Conservation (phyloP, 176 grass and related monocot genomes). For the Puccinellia tenuiflora region DNA sequence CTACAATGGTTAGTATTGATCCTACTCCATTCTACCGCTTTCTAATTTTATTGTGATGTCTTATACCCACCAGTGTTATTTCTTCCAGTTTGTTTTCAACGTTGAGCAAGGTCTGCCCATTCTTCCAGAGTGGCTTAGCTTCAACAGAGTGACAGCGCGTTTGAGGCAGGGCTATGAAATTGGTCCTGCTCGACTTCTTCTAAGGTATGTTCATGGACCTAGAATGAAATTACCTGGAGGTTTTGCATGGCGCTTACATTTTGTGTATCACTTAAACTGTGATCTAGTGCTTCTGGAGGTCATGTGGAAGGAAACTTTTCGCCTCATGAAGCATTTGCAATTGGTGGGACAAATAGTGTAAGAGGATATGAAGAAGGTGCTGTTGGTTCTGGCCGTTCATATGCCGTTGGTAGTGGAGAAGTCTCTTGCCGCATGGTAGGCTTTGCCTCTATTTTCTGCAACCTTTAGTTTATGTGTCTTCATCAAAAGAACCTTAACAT, state of each 20-base stretch:
- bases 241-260: background rate
- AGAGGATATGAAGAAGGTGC: slow-evolving; percentile 98
- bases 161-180: slow-evolving; percentile 74
- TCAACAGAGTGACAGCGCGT: slow-evolving; percentile 82
- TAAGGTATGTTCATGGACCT: slow-evolving; percentile 47
- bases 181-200: slow-evolving; percentile 73
- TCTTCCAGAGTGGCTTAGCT: slow-evolving; percentile 85
- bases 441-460: background rate
- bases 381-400: slow-evolving; percentile 75
- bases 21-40: background rate
- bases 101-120: slow-evolving; percentile 88
- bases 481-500: background rate
- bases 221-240: slow-evolving; percentile 1
- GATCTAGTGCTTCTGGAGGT: slow-evolving; percentile 81
- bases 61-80: slow-evolving; percentile 22
- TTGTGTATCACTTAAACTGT: slow-evolving; percentile 25
- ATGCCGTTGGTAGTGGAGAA: slow-evolving; percentile 88
- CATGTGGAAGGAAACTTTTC: slow-evolving; percentile 87
- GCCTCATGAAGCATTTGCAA: slow-evolving; percentile 93
- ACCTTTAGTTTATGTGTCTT: background rate
- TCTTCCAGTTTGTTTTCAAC: slow-evolving; percentile 73
- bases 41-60: slow-evolving; percentile 6
- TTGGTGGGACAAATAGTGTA: slow-evolving; percentile 96
- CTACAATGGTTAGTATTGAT: slow-evolving; percentile 65
- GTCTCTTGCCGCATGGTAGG: slow-evolving; percentile 75